Percentiles rank a stretch among this genome's conserved stretches.
Evolutionary conservation across 257 asterid genomes (phyloP).

Genomic region (Voacanga thouarsii): DNA sequence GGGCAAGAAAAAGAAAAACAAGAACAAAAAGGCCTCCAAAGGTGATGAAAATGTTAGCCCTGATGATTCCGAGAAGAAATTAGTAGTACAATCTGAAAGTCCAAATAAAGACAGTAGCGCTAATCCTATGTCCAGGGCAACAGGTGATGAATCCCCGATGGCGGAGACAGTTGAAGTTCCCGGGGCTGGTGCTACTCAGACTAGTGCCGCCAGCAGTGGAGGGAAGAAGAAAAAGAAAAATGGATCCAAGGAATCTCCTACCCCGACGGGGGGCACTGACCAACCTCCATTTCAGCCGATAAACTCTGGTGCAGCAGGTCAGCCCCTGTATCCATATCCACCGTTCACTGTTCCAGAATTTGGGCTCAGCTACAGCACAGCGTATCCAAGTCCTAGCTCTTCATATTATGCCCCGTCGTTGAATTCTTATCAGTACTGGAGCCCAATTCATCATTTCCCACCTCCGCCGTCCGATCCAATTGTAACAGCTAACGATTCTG

Average conservation of each 20-base stretch:
- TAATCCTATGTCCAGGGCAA: slow-evolving; percentile 16
- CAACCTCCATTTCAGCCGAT: slow-evolving; percentile 26
- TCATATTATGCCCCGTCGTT: slow-evolving; percentile 1
- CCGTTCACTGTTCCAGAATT: slow-evolving; percentile 36
- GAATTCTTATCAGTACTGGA: not conserved
- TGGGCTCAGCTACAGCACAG: slow-evolving; percentile 39
- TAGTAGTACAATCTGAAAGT: slow-evolving; percentile 24
- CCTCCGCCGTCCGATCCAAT: slow-evolving; percentile 20
- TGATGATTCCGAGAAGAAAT: slow-evolving; percentile 17
- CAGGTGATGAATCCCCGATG: not conserved
- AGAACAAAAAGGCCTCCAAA: slow-evolving; percentile 16
- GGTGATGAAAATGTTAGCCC: slow-evolving; percentile 13
- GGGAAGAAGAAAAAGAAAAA: slow-evolving; percentile 49
- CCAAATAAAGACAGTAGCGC: slow-evolving; percentile 20
- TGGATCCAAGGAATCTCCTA: slow-evolving; percentile 31
- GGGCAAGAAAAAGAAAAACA: slow-evolving; percentile 19
- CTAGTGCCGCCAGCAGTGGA: slow-evolving; percentile 17
- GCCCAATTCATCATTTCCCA: not conserved
- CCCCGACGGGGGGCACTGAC: not conserved
- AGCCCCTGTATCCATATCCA: slow-evolving; percentile 35
- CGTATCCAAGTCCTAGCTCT: slow-evolving; percentile 10
- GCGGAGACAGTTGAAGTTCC: slow-evolving; percentile 25
- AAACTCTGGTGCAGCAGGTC: slow-evolving; percentile 30
- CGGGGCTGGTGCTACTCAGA: slow-evolving; percentile 23
- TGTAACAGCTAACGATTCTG: not conserved